Conservation (phyloP, 495 filamentous ascomycete genomes). For the Penicillium diatomitis region DNA sequence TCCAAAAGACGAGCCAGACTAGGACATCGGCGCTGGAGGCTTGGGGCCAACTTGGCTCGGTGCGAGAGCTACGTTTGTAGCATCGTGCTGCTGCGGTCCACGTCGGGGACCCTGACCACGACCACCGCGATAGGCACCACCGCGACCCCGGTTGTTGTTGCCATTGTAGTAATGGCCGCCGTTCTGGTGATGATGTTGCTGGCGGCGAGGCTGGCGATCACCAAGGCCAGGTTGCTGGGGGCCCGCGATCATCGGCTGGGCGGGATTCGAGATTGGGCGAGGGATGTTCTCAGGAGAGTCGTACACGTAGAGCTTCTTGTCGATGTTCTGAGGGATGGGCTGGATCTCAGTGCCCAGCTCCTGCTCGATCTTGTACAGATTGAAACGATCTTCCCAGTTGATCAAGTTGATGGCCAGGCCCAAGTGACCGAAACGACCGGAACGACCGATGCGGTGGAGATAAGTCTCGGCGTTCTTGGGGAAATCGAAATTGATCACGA, state of each 20-base stretch:
- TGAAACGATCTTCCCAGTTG: constrained; percentile 98
- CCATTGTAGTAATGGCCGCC: constrained; percentile 25
- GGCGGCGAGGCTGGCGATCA: constrained; percentile 31
- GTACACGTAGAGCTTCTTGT: constrained; percentile 97
- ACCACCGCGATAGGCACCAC: constrained; percentile 32
- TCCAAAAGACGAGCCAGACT: constrained; percentile 1
- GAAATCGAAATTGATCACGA: constrained; percentile 99
- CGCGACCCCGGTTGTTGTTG: constrained; percentile 22
- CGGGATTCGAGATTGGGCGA: constrained; percentile 52
- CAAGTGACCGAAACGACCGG: constrained; percentile 92
- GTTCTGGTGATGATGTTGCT: constrained; percentile 27
- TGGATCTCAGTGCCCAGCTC: constrained; percentile 96
- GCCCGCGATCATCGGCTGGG: constrained; percentile 16
- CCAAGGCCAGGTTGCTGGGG: constrained; percentile 14
- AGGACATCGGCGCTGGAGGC: constrained; percentile 24
- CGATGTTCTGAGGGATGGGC: constrained; percentile 85
- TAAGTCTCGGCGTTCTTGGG: constrained; percentile 99
- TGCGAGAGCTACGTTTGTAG: constrained; percentile 18
- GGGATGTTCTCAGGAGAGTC: constrained; percentile 93
- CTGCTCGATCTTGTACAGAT: constrained; percentile 96
- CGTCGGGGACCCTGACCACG: constrained; percentile 40
- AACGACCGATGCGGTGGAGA: constrained; percentile 95
- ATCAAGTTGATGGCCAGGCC: constrained; percentile 98
- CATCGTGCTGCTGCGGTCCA: constrained; percentile 24
- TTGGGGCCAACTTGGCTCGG: constrained; percentile 24